Percentiles rank a stretch among this genome's conserved stretches.
These are phyloP conservation scores for Verticillium klebahnii DNA, from an alignment of 2,329 filamentous ascomycete genomes.

Conservation along the genomic window DNA sequence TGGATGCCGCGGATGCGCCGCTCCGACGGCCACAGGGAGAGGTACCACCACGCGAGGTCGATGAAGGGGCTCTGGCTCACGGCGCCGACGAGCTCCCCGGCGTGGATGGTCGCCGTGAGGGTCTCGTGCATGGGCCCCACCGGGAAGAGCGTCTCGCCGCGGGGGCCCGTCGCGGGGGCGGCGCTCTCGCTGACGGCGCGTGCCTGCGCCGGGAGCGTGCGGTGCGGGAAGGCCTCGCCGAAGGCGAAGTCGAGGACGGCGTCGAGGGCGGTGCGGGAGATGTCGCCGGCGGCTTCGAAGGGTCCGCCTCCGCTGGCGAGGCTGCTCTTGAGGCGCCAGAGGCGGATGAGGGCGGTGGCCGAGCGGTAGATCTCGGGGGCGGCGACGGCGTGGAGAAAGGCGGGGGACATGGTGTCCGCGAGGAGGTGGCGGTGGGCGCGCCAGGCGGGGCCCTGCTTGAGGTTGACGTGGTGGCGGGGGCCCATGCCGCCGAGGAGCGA, in stretches of 20 bases:
- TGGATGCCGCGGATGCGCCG: neutral
- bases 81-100: constrained; percentile 3
- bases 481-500: constrained; percentile 24
- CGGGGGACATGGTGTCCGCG: constrained; percentile 30
- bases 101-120: constrained; percentile 6
- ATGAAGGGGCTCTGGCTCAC: constrained; percentile 1
- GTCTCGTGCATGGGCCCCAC: constrained; percentile 5
- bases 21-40: constrained; percentile 1
- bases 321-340: constrained; percentile 27
- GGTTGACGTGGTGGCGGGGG: constrained; percentile 26
- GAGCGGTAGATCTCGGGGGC: constrained; percentile 27
- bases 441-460: constrained; percentile 22
- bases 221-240: constrained; percentile 9
- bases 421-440: constrained; percentile 27
- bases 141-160: neutral
- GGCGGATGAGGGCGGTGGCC: constrained; percentile 21
- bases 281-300: constrained; percentile 22
- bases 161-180: neutral
- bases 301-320: constrained; percentile 21
- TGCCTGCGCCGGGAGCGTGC: neutral
- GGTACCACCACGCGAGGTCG: constrained; percentile 4
- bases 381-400: constrained; percentile 26
- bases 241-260: constrained; percentile 24
- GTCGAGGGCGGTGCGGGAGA: constrained; percentile 25
- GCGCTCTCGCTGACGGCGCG: neutral